phyloP scores from a whole-genome alignment of 2,329 filamentous ascomycete genomes.

The Thielaviopsis ethacetica region DNA sequence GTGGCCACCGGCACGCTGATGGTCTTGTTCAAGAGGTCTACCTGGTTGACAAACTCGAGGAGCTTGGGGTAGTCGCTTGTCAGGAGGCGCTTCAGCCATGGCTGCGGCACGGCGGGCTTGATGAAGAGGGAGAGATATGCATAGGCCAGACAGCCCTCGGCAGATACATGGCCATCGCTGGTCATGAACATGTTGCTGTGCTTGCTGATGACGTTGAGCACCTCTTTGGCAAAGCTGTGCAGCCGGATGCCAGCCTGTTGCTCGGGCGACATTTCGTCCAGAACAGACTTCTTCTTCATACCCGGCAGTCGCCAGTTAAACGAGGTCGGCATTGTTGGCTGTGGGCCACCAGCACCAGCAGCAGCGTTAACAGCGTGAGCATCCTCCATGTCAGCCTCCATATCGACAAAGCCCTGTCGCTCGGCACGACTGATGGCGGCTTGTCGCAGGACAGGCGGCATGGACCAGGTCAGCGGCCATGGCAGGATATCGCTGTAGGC shows the following conservation, averaged over 20 bases:
- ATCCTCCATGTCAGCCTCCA: constrained; percentile 42
- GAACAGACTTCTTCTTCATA: constrained; percentile 32
- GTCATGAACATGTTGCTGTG: constrained; percentile 13
- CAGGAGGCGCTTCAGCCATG: constrained; percentile 23
- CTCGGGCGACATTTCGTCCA: constrained; percentile 51
- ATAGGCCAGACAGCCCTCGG: constrained; percentile 61
- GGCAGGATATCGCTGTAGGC: constrained; percentile 66
- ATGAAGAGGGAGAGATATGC: constrained; percentile 67
- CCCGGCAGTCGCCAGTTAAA: constrained; percentile 24
- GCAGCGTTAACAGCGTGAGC: constrained; percentile 19
- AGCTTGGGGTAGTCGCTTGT: constrained; percentile 16
- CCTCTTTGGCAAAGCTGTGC: constrained; percentile 52
- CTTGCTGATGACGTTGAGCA: constrained; percentile 39
- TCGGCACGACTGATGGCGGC: constrained; percentile 54
- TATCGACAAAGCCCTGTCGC: constrained; percentile 49
- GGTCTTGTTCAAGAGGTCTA: constrained; percentile 9
- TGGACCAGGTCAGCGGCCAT: constrained; percentile 77
- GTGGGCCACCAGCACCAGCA: constrained; percentile 18
- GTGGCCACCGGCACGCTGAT: constrained; percentile 18
- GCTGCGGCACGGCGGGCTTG: constrained; percentile 27
- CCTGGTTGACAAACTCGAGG: constrained; percentile 6
- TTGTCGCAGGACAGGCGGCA: constrained; percentile 57
- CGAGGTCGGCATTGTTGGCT: constrained; percentile 20
- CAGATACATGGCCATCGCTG: constrained; percentile 15
- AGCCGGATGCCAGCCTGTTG: constrained; percentile 61